Evolutionary conservation across 192 early-diverging fungal genomes (phyloP), one percentile per base, ranked within the genome.

Genomic region (Pecoramyces ruminantium): DNA sequence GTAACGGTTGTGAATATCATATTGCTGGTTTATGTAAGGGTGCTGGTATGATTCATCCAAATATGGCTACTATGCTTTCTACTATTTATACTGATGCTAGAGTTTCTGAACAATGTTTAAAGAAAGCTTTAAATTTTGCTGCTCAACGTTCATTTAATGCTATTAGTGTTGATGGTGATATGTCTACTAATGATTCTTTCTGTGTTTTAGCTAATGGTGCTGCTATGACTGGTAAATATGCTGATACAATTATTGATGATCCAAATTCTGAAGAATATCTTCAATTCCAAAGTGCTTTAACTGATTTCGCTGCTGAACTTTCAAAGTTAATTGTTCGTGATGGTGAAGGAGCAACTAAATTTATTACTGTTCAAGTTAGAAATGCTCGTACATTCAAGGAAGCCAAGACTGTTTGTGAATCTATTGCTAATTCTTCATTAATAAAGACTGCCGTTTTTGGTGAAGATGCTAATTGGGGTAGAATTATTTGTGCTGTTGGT

Each of bases 271-370:
- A 80, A 29, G 95, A 91, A 39, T 97, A 87, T 84, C 39, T 84
- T 15, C 84, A 83, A 17, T 98, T 98, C 86, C 84, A 87, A 77
- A 85, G 90, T 25, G 87, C 90, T 79, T 87, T 98, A 80, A 93
- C 93, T 12, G 85, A 84, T n/a, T 96, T 97, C 86, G 90, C 95
- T 29, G 91, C 90, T 18, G 94, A 97, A 77, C 86, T 98, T 58
- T 94, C 97, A 13, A 88, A 94, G 79, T 88, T 97, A 18, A 92
- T 98, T 18, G 97, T 98, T 16, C 86, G 95, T 79, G 97, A 98
- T 87, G 97, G 97, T 40, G 97, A 98, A 86, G 97, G 97, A 0
- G 97, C 97, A 2, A 98, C 97, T 79, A 98, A 97, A 86, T 98
- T 98, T 84, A 90, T 98, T 51, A 95, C 96, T 9, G 88, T 98